A percentile compares a stretch with the other conserved stretches of the same genome.
phyloP scores from a whole-genome alignment of 75 land plant species.

The Pinus taeda region DNA sequence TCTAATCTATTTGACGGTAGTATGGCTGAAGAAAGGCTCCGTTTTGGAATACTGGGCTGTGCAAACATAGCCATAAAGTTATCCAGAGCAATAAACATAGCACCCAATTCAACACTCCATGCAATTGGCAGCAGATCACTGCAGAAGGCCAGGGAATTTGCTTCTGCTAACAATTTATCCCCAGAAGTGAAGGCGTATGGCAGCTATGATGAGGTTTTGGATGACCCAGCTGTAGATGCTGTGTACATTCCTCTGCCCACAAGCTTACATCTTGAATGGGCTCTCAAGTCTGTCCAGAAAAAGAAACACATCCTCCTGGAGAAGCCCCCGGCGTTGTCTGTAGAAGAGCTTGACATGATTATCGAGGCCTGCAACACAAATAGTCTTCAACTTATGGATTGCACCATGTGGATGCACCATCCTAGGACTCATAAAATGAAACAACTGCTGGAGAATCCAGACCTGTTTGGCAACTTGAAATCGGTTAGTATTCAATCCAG shows the following conservation, averaged over 20 bases:
- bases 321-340: constrained; percentile 66
- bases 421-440: constrained; percentile 71
- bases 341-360: constrained; percentile 55
- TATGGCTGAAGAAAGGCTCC: constrained; percentile 14
- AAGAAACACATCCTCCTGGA: constrained; percentile 79
- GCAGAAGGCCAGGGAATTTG: constrained; percentile 38
- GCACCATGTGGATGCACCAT: constrained; percentile 89
- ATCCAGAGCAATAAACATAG: constrained; percentile 38
- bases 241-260: constrained; percentile 84
- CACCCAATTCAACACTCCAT: constrained; percentile 35
- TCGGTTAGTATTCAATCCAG: constrained; percentile 20
- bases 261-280: constrained; percentile 63
- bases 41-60: constrained; percentile 72
- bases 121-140: constrained; percentile 54
- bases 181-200: constrained; percentile 17
- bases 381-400: constrained; percentile 77
- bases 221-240: constrained; percentile 68
- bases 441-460: constrained; percentile 29
- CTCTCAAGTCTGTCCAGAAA: constrained; percentile 48
- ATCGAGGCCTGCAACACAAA: constrained; percentile 36
- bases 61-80: constrained; percentile 64
- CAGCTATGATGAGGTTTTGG: constrained; percentile 30
- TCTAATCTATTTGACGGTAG: no score
- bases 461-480: constrained; percentile 52
- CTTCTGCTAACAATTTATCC: constrained; percentile 21